Percentiles rank a stretch among this genome's conserved stretches.
phyloP scores from a whole-genome alignment of 2,329 filamentous ascomycete genomes.

The Sclerotinia nivalis region DNA sequence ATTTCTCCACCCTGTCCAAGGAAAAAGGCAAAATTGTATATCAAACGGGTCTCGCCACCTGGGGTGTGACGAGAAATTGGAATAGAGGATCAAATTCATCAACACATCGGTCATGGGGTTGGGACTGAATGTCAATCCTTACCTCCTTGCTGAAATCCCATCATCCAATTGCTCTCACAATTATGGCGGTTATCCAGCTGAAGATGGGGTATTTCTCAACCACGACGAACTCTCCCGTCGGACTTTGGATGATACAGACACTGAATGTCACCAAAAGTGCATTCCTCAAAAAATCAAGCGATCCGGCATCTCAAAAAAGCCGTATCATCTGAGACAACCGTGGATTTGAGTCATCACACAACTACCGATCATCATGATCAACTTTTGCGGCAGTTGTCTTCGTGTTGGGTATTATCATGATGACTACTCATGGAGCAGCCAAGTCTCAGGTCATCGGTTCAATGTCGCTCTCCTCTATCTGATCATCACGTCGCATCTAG shows the following conservation, averaged over 20 bases:
- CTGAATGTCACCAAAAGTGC: background rate
- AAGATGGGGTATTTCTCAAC: background rate
- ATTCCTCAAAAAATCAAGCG: background rate
- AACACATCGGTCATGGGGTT: background rate
- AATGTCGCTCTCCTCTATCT: background rate
- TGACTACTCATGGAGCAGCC: background rate
- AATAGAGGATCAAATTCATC: too few species aligned
- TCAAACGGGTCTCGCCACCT: background rate
- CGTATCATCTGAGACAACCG: background rate
- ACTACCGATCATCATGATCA: background rate
- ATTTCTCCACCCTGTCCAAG: too few species aligned
- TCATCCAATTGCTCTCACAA: background rate
- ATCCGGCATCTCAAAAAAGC: background rate
- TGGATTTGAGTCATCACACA: background rate
- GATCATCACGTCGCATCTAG: background rate
- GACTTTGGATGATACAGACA: background rate
- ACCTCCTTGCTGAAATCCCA: background rate
- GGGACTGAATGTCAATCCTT: background rate
- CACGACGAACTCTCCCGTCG: background rate
- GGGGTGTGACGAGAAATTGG: background rate
- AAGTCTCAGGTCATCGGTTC: background rate
- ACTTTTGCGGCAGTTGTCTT: background rate
- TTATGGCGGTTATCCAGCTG: background rate
- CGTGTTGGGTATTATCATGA: background rate
- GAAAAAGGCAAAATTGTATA: background rate